phyloP scores from a whole-genome alignment of 2,329 filamentous ascomycete species.

The Neonectria faginata region DNA sequence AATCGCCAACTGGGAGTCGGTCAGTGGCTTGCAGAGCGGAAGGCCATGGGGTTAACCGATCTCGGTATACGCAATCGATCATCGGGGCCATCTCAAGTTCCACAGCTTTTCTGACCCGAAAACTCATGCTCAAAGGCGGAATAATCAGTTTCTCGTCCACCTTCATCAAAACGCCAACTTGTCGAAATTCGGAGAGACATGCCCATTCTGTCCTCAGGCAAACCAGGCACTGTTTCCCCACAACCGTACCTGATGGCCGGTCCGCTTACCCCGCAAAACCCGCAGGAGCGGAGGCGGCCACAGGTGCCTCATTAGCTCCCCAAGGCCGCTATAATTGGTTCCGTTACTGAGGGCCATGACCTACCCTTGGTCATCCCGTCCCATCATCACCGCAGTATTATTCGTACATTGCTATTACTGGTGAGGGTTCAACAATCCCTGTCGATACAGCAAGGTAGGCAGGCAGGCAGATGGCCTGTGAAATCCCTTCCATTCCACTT shows the following conservation, averaged over 20 bases:
- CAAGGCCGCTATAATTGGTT: neutral
- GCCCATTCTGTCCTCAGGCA: neutral
- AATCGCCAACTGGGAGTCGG: neutral
- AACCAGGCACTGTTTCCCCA: conserved; percentile 24
- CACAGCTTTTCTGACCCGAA: neutral
- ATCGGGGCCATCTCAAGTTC: neutral
- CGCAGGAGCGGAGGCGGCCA: conserved; percentile 25
- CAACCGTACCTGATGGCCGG: conserved; percentile 13
- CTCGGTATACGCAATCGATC: neutral
- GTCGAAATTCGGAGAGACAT: too few species aligned
- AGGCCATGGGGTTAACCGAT: neutral
- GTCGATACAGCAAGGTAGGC: too few species aligned
- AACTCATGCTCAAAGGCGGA: neutral
- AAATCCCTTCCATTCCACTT: neutral
- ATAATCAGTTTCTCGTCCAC: neutral
- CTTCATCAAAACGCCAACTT: neutral
- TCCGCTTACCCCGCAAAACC: conserved; percentile 31
- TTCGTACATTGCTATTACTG: too few species aligned
- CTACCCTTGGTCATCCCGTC: neutral
- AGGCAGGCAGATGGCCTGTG: neutral
- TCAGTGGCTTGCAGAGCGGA: neutral
- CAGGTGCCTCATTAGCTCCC: neutral
- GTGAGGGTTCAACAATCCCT: too few species aligned
- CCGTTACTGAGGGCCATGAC: too few species aligned
- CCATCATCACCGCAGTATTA: neutral